phyloP scores from a whole-genome alignment of 192 early-diverging fungal species.

The Coemansia sp. region DNA sequence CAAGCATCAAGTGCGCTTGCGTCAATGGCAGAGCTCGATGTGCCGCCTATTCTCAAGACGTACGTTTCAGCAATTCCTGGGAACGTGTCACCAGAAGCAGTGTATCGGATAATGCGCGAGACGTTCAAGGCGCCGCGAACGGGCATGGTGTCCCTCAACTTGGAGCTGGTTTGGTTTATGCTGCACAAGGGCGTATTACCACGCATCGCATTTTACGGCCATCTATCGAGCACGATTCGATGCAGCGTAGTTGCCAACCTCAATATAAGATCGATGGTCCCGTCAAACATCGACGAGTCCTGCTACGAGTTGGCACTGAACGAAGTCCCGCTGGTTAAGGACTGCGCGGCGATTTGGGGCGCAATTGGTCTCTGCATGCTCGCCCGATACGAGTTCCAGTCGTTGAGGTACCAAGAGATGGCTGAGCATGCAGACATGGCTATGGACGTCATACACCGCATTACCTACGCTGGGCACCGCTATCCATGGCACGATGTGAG shows the following conservation, averaged over 20 bases:
- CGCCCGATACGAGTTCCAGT: slow-evolving; percentile 55
- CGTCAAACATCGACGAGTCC: slow-evolving; percentile 48
- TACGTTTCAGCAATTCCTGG: slow-evolving; percentile 41
- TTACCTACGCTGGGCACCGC: slow-evolving; percentile 36
- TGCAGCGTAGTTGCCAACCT: slow-evolving; percentile 43
- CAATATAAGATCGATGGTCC: slow-evolving; percentile 39
- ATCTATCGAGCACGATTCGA: slow-evolving; percentile 48
- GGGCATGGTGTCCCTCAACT: slow-evolving; percentile 51
- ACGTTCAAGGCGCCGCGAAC: slow-evolving; percentile 50
- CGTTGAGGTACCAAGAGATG: slow-evolving; percentile 52
- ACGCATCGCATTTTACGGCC: slow-evolving; percentile 41
- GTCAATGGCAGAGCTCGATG: not conserved
- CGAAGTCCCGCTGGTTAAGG: slow-evolving; percentile 30
- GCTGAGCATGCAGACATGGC: slow-evolving; percentile 53
- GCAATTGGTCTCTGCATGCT: slow-evolving; percentile 46
- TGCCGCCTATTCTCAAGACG: slow-evolving; percentile 34
- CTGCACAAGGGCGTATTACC: slow-evolving; percentile 53
- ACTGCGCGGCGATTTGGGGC: slow-evolving; percentile 45
- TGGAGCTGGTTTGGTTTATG: slow-evolving; percentile 54
- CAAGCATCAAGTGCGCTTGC: not conserved
- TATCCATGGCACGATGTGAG: slow-evolving; percentile 49
- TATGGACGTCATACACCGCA: slow-evolving; percentile 37
- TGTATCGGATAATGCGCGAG: slow-evolving; percentile 51
- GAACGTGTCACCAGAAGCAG: slow-evolving; percentile 20
- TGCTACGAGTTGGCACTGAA: slow-evolving; percentile 48